Evolutionary conservation across 1,284 basidiomycete genomes (phyloP), one percentile per base, ranked within the genome.

Genomic region (Dichomitus squalens): DNA sequence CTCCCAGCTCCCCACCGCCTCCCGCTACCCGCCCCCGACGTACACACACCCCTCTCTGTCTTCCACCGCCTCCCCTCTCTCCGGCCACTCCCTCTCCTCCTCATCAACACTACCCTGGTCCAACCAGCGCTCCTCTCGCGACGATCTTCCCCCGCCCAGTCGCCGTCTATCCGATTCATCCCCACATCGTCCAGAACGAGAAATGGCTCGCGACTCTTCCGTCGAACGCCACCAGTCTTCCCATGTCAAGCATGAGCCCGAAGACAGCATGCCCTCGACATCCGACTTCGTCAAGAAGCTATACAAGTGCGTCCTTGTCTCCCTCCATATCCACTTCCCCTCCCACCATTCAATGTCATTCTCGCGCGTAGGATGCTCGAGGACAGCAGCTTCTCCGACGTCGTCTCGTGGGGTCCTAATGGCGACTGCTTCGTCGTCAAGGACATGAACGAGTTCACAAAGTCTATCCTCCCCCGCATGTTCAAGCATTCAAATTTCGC

Each of bases 401-500:
- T 95, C 61, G 92, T 98, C 7, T 90, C 86, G 0, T 98, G 96
- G 96, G 88, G 91, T 1, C 85, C 88, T 0, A 80, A 84, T 44
- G 94, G 95, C 44, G 90, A 95, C 67, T 93, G 88, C 68, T 98
- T 98, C 71, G 89, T 98, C 70, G 95, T 98, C 65, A 96, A 95
- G 88, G 94, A 98, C 79, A 96, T 97, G 92, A 96, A 95, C 76
- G 92, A 95, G 66, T 98, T 98, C 75, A 96, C 95, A 43, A 96
- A 95, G 71, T 87, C 89, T 49, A 93, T 98, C 67, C 82, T 98
- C 49, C 96, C 96, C 0, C 88, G 92, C 51, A 90, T 97, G 76
- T 98, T 98, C 83, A 93, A 97, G 69, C 96, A 98, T 73, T 96
- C 93, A 16, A 98, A 98, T 70, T 98, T 98, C 73, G 95, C 95